These are phyloP conservation scores for Selenicereus undatus DNA, from an alignment of 148 eudicot genomes.

Conservation along the genomic window DNA sequence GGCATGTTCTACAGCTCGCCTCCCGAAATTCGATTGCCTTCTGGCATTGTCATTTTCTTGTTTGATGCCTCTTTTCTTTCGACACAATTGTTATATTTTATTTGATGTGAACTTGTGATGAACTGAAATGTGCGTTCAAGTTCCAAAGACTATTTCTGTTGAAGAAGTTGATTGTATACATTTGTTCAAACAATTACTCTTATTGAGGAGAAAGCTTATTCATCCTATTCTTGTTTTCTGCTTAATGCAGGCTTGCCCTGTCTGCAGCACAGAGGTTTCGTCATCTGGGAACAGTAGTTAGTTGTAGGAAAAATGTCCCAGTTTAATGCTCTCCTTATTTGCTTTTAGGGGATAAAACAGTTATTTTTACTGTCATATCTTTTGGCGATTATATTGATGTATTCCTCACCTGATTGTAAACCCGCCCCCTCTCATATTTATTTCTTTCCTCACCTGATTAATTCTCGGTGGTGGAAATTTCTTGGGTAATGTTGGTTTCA, in stretches of 20 bases:
- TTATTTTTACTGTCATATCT: background rate
- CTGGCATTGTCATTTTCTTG: background rate
- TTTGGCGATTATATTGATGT: background rate
- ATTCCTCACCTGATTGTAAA: background rate
- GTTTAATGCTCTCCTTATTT: background rate
- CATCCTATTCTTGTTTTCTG: background rate
- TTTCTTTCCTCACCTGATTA: background rate
- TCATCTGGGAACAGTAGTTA: conserved; percentile 45
- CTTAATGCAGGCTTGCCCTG: conserved; percentile 66
- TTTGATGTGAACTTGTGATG: background rate
- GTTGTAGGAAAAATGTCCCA: background rate
- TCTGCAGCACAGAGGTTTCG: conserved; percentile 77
- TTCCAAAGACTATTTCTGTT: no score
- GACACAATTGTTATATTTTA: background rate
- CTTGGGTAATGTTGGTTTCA: background rate
- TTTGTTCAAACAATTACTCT: no score
- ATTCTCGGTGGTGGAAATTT: background rate
- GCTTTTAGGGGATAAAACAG: background rate
- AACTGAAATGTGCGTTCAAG: background rate
- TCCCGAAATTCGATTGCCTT: background rate
- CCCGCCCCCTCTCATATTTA: background rate
- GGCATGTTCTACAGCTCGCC: no score
- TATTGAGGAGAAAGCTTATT: background rate
- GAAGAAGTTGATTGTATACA: no score
- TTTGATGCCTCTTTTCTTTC: background rate